These are phyloP conservation scores for Hansenula anomala DNA, from an alignment of 1,139 yeast species.

Conservation along the genomic window DNA sequence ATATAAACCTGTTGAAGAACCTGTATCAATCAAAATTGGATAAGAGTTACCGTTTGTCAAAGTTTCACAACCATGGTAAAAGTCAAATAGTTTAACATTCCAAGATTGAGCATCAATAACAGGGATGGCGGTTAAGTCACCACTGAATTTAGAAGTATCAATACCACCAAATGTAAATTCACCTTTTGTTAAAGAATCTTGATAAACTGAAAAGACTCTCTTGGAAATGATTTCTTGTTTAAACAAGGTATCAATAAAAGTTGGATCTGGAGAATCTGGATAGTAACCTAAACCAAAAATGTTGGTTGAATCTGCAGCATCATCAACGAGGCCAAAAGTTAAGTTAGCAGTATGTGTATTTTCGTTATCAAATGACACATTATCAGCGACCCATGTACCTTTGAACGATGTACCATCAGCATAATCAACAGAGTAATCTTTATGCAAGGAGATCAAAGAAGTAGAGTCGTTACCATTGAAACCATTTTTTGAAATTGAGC, in stretches of 20 bases:
- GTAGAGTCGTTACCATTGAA: conserved; percentile 1
- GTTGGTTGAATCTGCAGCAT: conserved; percentile 5
- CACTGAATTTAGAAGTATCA: conserved; percentile 40
- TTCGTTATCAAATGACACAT: conserved; percentile 3
- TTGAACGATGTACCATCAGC: conserved; percentile 5
- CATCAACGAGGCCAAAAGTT: conserved; percentile 6
- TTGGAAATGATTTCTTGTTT: conserved; percentile 31
- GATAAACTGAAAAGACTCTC: conserved; percentile 32
- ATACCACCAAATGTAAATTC: conserved; percentile 44
- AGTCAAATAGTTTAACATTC: conserved; percentile 12
- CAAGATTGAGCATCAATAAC: conserved; percentile 16
- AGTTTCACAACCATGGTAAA: conserved; percentile 8
- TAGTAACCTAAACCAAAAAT: conserved; percentile 12
- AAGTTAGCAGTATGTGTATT: conserved; percentile 4
- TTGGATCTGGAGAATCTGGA: conserved; percentile 5
- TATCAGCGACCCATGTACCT: conserved; percentile 6
- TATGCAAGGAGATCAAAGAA: neutral
- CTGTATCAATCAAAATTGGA: conserved; percentile 1
- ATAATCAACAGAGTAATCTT: conserved; percentile 1
- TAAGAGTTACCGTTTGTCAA: conserved; percentile 1
- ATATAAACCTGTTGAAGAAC: conserved; percentile 7
- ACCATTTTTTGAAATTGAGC: conserved; percentile 1
- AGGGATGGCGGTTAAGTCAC: conserved; percentile 30
- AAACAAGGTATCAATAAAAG: conserved; percentile 9
- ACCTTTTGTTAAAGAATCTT: conserved; percentile 12